Percentiles rank a stretch among this genome's conserved stretches.
These are phyloP conservation scores for Inonotus hispidus DNA, from an alignment of 1,284 basidiomycete genomes.

Conservation along the genomic window DNA sequence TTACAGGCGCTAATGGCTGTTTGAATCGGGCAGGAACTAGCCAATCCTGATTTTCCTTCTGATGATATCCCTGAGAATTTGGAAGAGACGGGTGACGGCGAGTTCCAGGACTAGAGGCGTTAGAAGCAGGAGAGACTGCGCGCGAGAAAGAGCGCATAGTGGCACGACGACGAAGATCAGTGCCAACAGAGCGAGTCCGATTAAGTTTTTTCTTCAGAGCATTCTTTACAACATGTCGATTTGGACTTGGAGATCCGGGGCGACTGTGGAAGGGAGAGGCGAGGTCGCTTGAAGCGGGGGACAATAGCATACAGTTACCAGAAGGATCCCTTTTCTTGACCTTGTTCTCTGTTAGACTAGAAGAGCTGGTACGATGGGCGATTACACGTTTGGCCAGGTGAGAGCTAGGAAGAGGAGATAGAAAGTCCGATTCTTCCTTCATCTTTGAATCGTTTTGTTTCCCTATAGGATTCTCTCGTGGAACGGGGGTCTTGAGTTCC, in stretches of 20 bases:
- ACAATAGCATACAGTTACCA: not conserved
- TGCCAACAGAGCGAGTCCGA: constrained; percentile 29
- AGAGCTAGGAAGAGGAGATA: constrained; percentile 39
- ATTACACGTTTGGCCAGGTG: constrained; percentile 22
- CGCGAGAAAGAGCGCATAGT: constrained; percentile 16
- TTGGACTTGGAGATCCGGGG: constrained; percentile 37
- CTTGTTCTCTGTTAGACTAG: constrained; percentile 41
- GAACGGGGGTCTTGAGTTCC: constrained; percentile 14
- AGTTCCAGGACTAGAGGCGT: constrained; percentile 7
- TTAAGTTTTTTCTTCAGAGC: constrained; percentile 24
- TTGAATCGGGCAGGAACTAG: constrained; percentile 13
- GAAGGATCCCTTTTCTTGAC: not conserved
- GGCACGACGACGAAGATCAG: constrained; percentile 15
- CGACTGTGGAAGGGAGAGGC: constrained; percentile 38
- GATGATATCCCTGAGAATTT: not conserved
- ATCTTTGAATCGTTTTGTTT: not conserved
- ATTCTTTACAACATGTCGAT: constrained; percentile 15
- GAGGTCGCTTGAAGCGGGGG: constrained; percentile 23
- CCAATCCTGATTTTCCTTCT: constrained; percentile 15
- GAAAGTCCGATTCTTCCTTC: constrained; percentile 15
- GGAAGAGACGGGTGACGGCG: constrained; percentile 15
- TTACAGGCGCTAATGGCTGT: constrained; percentile 1
- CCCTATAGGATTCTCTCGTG: constrained; percentile 4
- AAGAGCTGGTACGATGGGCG: constrained; percentile 16
- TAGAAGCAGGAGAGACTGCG: constrained; percentile 15